These are phyloP conservation scores for Dendrobium huoshanense DNA, from an alignment of 106 monocot species.

Conservation along the genomic window DNA sequence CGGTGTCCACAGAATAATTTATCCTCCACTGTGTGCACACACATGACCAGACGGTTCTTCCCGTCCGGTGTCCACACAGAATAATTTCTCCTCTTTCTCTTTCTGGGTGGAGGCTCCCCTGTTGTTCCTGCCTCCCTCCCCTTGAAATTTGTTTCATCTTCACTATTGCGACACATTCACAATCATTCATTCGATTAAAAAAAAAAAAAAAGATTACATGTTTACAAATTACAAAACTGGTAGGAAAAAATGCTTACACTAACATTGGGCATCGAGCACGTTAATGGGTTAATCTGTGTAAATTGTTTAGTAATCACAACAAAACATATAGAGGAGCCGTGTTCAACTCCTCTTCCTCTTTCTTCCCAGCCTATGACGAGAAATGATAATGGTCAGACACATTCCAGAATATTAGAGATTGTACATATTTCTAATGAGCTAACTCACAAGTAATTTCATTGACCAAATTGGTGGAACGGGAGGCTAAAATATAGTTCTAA, in stretches of 20 bases:
- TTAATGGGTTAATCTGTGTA: conserved; percentile 31
- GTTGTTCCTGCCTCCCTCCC: background rate
- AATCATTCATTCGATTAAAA: background rate
- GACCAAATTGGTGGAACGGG: too few relatives aligned
- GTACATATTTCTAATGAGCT: background rate
- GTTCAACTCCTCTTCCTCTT: conserved; percentile 55
- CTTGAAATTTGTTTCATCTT: background rate
- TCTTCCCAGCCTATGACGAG: conserved; percentile 41
- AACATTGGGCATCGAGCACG: background rate
- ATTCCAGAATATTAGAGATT: background rate
- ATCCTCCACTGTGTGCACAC: too few relatives aligned
- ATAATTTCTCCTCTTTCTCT: too few relatives aligned
- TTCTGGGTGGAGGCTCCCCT: too few relatives aligned
- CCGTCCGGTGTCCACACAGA: too few relatives aligned
- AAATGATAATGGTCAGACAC: background rate
- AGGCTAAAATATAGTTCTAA: too few relatives aligned
- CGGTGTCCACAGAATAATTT: too few relatives aligned
- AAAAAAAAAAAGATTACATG: background rate
- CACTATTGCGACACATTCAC: background rate
- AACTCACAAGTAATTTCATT: too few relatives aligned
- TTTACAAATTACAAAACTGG: background rate
- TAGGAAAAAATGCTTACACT: background rate
- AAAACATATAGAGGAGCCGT: conserved; percentile 74
- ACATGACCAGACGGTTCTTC: too few relatives aligned
- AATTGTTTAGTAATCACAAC: conserved; percentile 86